Percentiles rank a stretch among this genome's conserved stretches.
phyloP scores from a whole-genome alignment of 106 monocot genomes.

The Triglochin maritima region DNA sequence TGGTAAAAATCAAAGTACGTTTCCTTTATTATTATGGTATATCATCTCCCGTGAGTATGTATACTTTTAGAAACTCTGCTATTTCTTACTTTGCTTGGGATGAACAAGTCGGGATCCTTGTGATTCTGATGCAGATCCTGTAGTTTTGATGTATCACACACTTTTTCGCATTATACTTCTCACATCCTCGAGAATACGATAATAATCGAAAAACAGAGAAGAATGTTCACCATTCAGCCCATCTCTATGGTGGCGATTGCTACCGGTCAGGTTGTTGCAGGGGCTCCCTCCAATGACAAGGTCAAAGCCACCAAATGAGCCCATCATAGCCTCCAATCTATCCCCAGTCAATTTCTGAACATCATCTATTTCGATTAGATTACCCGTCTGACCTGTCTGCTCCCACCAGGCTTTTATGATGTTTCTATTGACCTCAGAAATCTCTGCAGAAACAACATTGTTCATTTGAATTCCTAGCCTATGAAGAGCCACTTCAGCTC shows the following conservation, averaged over 20 bases:
- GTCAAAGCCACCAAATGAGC: slow-evolving; percentile 43
- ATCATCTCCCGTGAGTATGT: too few species aligned
- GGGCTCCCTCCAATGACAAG: slow-evolving; percentile 72
- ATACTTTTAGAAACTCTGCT: too few species aligned
- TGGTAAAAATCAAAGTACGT: too few species aligned
- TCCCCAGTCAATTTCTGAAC: slow-evolving; percentile 31
- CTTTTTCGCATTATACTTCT: slow-evolving; percentile 40
- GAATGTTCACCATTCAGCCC: slow-evolving; percentile 70
- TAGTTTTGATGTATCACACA: neutral
- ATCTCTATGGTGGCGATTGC: slow-evolving; percentile 56
- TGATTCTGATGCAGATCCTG: too few species aligned
- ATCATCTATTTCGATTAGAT: slow-evolving; percentile 35
- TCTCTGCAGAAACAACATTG: slow-evolving; percentile 57
- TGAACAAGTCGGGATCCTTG: too few species aligned
- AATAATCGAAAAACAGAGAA: slow-evolving; percentile 61
- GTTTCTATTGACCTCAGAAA: slow-evolving; percentile 42
- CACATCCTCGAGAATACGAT: slow-evolving; percentile 57
- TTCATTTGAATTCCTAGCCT: slow-evolving; percentile 49
- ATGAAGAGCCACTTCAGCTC: slow-evolving; percentile 80
- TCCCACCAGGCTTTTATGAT: slow-evolving; percentile 64
- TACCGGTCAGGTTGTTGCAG: slow-evolving; percentile 73
- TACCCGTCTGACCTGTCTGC: slow-evolving; percentile 50
- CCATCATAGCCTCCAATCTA: slow-evolving; percentile 28
- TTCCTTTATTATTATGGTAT: too few species aligned
- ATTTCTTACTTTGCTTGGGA: too few species aligned